phyloP scores from a whole-genome alignment of 768 basidiomycete species.

The Phallus indusiatus region DNA sequence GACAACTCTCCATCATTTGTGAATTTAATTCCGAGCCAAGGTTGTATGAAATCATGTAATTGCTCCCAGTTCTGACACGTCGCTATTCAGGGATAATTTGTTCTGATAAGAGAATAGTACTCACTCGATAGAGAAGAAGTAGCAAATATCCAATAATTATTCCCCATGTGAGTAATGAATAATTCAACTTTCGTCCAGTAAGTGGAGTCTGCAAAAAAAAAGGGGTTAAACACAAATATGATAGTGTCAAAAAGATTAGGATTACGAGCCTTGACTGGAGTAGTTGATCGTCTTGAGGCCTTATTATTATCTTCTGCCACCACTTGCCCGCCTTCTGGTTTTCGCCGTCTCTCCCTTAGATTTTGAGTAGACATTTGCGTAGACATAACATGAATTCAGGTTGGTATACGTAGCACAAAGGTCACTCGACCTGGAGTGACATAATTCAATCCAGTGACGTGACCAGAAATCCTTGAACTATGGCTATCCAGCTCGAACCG shows the following conservation, averaged over 20 bases:
- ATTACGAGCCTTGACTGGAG: background rate
- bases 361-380: background rate
- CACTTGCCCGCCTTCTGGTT: background rate
- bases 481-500: conserved; percentile 60
- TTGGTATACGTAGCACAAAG: background rate
- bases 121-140: background rate
- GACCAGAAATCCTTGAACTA: conserved; percentile 16
- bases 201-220: background rate
- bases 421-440: too few relatives aligned
- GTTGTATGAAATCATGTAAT: background rate
- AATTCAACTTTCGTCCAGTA: background rate
- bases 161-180: background rate
- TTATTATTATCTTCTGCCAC: background rate
- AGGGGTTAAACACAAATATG: background rate
- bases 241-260: background rate
- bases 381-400: background rate
- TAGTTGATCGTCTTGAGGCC: background rate
- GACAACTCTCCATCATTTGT: background rate
- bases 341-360: conserved; percentile 5
- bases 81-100: background rate
- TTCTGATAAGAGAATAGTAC: background rate
- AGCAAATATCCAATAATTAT: background rate
- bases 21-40: conserved; percentile 4
- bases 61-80: background rate
- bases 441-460: too few relatives aligned